phyloP scores from a whole-genome alignment of 768 basidiomycete genomes.

The Lactifluus rugatus region DNA sequence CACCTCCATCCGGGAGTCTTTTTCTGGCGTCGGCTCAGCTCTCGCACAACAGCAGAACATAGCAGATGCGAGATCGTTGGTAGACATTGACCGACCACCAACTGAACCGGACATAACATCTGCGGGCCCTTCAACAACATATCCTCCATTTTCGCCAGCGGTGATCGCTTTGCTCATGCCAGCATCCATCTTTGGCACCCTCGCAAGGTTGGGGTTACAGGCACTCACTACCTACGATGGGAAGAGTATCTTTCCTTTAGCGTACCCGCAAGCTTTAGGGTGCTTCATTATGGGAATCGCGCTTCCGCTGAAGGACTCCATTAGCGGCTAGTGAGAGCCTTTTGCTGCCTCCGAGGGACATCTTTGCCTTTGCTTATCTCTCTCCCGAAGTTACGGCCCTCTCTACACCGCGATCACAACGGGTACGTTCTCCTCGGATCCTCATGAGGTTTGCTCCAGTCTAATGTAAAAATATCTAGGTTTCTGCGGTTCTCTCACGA shows the following conservation, averaged over 20 bases:
- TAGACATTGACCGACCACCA: conserved; percentile 35
- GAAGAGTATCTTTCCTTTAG: conserved; percentile 65
- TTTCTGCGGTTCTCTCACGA: conserved; percentile 93
- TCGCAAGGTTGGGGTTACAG: conserved; percentile 69
- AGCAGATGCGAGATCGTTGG: conserved; percentile 31
- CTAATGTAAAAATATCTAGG: conserved; percentile 34
- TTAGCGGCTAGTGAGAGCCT: conserved; percentile 61
- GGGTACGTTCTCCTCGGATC: conserved; percentile 34
- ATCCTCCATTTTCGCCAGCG: conserved; percentile 48
- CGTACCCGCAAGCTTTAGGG: conserved; percentile 79
- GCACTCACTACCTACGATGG: conserved; percentile 71
- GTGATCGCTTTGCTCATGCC: conserved; percentile 68
- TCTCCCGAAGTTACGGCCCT: conserved; percentile 63
- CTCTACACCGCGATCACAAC: conserved; percentile 84
- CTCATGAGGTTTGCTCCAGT: neutral
- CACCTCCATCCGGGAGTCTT: neutral
- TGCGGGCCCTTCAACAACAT: conserved; percentile 25
- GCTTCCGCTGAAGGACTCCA: conserved; percentile 56
- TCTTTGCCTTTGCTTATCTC: neutral
- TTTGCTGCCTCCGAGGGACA: conserved; percentile 6
- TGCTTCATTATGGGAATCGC: conserved; percentile 88
- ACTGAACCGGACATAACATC: conserved; percentile 27
- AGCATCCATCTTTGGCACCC: conserved; percentile 74
- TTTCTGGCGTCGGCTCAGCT: neutral
- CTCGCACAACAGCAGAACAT: conserved; percentile 5